Conservation (phyloP, 108 stramenopile species). For the Cyclotella distinguenda region DNA sequence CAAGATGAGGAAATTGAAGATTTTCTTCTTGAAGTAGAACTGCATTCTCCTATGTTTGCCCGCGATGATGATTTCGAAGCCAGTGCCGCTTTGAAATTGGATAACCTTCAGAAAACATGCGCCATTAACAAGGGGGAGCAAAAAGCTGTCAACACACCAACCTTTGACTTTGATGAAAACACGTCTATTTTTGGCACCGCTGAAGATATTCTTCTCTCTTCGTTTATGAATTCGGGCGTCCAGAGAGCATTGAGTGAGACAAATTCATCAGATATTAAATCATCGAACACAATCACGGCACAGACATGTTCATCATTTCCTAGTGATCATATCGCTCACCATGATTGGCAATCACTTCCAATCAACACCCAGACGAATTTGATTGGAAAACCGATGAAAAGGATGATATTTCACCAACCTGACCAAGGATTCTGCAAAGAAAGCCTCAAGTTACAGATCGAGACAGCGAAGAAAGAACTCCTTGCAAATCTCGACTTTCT, state of each 20-base stretch:
- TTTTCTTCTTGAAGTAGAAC: background rate
- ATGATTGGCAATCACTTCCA: too few relatives aligned
- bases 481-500: slow-evolving; percentile 18
- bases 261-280: background rate
- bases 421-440: background rate
- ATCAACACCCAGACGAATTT: background rate
- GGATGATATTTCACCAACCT: too few relatives aligned
- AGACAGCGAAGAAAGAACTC: slow-evolving; percentile 5
- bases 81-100: background rate
- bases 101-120: background rate
- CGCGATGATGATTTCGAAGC: slow-evolving; percentile 34
- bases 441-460: slow-evolving; percentile 3
- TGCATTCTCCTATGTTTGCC: slow-evolving; percentile 30
- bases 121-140: background rate
- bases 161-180: background rate
- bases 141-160: background rate
- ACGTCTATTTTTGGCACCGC: slow-evolving; percentile 3
- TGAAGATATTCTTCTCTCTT: slow-evolving; percentile 11
- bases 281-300: background rate
- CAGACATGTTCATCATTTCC: too few relatives aligned
- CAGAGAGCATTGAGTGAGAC: background rate
- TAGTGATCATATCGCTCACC: too few relatives aligned
- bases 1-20: slow-evolving; percentile 2
- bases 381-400: too few relatives aligned
- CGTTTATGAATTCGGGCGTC: slow-evolving; percentile 2